Evolutionary conservation across 2,329 filamentous ascomycete genomes (phyloP).

Genomic region (Claviceps arundinis): DNA sequence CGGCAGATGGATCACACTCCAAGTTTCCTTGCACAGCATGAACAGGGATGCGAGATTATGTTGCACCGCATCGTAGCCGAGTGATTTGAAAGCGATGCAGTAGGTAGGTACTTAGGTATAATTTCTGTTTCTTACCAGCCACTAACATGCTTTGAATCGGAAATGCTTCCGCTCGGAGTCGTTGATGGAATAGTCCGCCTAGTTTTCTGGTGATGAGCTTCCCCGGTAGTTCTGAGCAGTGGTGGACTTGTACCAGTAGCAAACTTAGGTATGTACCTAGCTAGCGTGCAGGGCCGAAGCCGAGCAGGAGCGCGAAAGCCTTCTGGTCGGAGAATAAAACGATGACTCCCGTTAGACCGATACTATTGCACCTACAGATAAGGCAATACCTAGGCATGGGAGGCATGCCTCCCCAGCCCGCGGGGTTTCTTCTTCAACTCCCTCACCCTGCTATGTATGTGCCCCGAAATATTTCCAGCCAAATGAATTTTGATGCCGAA

Average conservation of each 20-base stretch:
- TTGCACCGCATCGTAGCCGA: not conserved
- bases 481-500: not conserved
- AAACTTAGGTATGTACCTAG: no score
- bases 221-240: not conserved
- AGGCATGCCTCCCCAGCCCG: not conserved
- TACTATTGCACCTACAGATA: not conserved
- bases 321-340: constrained; percentile 5
- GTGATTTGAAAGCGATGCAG: not conserved
- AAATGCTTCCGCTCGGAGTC: not conserved
- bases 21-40: not conserved
- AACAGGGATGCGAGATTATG: not conserved
- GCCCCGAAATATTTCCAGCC: not conserved
- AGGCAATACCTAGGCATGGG: not conserved
- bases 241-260: not conserved
- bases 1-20: not conserved
- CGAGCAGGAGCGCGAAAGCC: not conserved
- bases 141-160: not conserved
- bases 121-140: not conserved
- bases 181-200: not conserved
- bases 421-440: no score
- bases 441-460: no score
- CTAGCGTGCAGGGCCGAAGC: not conserved
- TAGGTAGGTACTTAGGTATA: not conserved
- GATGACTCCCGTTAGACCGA: not conserved
- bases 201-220: not conserved